Evolutionary conservation across 805 yeast genomes (phyloP).

Genomic region (Saccharomycopsis synnaedendra): DNA sequence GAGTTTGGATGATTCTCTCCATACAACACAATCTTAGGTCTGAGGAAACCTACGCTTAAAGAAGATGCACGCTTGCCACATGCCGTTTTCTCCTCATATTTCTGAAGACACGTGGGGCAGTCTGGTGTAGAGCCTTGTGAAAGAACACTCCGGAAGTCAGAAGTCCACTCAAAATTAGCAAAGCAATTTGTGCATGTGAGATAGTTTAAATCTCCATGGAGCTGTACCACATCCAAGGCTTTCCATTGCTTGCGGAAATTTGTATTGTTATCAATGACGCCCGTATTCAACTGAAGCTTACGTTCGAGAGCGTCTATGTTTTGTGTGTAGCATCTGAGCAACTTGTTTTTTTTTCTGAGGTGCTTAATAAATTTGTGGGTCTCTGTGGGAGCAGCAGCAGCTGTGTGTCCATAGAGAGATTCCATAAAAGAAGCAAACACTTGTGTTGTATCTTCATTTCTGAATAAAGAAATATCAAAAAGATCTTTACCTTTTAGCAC

Average conservation of each 20-base stretch:
- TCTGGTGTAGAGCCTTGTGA: slow-evolving; percentile 61
- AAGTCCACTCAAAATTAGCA: slow-evolving; percentile 48
- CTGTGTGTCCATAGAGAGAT: slow-evolving; percentile 51
- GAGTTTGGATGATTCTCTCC: slow-evolving; percentile 91
- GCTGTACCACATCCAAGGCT: slow-evolving; percentile 65
- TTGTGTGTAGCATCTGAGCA: slow-evolving; percentile 85
- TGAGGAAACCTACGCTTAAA: slow-evolving; percentile 59
- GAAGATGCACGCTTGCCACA: slow-evolving; percentile 51
- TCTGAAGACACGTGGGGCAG: slow-evolving; percentile 57
- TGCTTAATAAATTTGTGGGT: slow-evolving; percentile 68
- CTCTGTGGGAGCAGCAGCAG: slow-evolving; percentile 65
- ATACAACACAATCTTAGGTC: slow-evolving; percentile 86
- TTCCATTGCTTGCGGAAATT: slow-evolving; percentile 39
- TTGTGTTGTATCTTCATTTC: slow-evolving; percentile 51
- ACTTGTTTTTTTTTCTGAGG: slow-evolving; percentile 48
- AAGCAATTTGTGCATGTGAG: slow-evolving; percentile 70
- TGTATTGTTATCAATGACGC: slow-evolving; percentile 29
- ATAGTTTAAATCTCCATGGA: slow-evolving; percentile 80
- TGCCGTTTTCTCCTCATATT: slow-evolving; percentile 42
- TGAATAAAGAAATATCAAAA: slow-evolving; percentile 76
- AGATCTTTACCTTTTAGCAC: slow-evolving; percentile 80
- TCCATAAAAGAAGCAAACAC: slow-evolving; percentile 90
- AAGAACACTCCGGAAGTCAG: slow-evolving; percentile 33
- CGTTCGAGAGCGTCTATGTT: slow-evolving; percentile 86
- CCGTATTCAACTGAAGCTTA: slow-evolving; percentile 49